Evolutionary conservation across 805 yeast genomes (phyloP), one percentile per base, ranked within the genome.

Genomic region (Lipomyces starkeyi): DNA sequence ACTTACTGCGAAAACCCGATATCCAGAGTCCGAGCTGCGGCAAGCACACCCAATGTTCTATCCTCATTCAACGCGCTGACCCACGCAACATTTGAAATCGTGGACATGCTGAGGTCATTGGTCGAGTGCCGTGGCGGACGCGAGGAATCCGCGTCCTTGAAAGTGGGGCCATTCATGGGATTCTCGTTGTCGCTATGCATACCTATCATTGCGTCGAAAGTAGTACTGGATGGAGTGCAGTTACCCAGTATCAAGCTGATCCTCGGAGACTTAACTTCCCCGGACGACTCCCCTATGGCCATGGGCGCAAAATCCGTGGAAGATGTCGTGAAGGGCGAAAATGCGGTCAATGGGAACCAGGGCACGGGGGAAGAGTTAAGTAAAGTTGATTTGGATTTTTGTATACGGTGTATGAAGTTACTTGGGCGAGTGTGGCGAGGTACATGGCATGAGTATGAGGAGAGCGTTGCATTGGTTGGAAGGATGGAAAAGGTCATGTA

Each of bases 401-500:
- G 61, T 20, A 13, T 68, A 34, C 59, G 65, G 9, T 62, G 66
- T 40, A 22, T 68, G 63, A 53, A 49, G 40, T 35, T 55, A 20
- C 58, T 62, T 13, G 68, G 69, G 3, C 53, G 43, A 17, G 37
- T 60, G 17, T 68, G 71, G 71, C 29, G 60, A 14, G 65, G 61
- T 13, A 35, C 65, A 37, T 9, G 66, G 62, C 62, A 56, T 20
- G 69, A 65, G 35, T 68, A 68, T 43, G 69, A 68, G 29, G 71
- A 65, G 20, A 53, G 69, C 52, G 59, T 65, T 22, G 69, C 69
- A 14, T 52, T 65, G 43, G 67, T 56, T 20, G 64, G 65, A 8
- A 29, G 71, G 25, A 68, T 68, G 71, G 61, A 63, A 32, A 63
- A 63, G 43, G 69, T 66, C 8, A 66, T 66, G 66, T 66, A 54